Base-by-base conservation (phyloP, 371 early-diverging fungal species). In the Blakeslea trispora region DNA sequence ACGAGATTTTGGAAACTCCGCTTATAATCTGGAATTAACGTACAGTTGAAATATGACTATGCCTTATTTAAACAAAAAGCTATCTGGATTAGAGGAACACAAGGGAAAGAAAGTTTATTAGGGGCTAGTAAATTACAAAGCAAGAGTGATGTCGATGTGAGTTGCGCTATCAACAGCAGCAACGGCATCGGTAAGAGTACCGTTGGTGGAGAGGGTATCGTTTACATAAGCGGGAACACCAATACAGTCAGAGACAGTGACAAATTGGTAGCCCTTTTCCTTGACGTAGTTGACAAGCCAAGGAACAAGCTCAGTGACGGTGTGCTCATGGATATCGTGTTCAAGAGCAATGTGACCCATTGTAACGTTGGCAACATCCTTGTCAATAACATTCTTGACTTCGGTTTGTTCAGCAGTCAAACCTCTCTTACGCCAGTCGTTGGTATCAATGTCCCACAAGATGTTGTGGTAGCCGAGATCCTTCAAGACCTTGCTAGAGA, bases 391-490 rank as follows among this genome's bases (percentile, higher is more conserved):
- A 5, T 35, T 34, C 8, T 50, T 50, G 41, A 63, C 64, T 11
- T 50, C 46, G 1, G 34, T 11, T 49, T 66, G 41, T 40, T 72
- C 70, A 15, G 41, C 31, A 1, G 34, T 21, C 9, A 76, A 45
- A 41, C 57, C 54, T 32, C 66, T 55, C 0, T 59, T 53, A 9
- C 50, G 31, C 79, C 79, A 84, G 57, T 84, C 85, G 39, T 74
- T 65, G 28, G 76, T 72, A 60, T 84, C 82, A 44, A 82, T 69
- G 55, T 81, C 79, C 85, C 85, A 84, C 53, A 71, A 64, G 40
- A 81, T 62, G 41, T 79, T 66, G 19, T 68, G 62, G 55, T 79
- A 77, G 22, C 81, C 81, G 43, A 81, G 49, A 3, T 71, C 60
- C 34, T 55, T 71, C 54, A 84, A 65, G 22, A 71, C 63, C 41